Evolutionary conservation across 2,329 filamentous ascomycete genomes (phyloP).

Genomic region (Aspergillus spinulosporus): DNA sequence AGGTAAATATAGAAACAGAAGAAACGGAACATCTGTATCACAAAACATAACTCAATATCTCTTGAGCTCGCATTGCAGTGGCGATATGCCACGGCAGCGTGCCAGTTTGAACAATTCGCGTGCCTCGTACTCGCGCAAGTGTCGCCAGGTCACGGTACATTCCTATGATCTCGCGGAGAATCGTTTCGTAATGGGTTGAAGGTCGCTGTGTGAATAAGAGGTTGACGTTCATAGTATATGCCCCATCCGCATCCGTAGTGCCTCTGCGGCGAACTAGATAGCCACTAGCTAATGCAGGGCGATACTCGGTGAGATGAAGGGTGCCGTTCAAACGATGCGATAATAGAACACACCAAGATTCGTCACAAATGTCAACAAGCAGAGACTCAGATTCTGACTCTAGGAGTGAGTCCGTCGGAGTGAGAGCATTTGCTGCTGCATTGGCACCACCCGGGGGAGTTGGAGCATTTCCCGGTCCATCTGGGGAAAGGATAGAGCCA

Average conservation of each 20-base stretch:
- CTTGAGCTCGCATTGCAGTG: slow-evolving; percentile 45
- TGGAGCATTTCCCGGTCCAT: slow-evolving; percentile 43
- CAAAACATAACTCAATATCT: slow-evolving; percentile 44
- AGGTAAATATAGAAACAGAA: slow-evolving; percentile 5
- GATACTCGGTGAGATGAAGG: slow-evolving; percentile 43
- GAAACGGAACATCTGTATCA: slow-evolving; percentile 25
- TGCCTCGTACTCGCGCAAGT: slow-evolving; percentile 45
- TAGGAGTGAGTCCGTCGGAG: slow-evolving; percentile 35
- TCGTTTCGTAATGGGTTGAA: slow-evolving; percentile 32
- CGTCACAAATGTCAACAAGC: slow-evolving; percentile 59
- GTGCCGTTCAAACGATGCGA: slow-evolving; percentile 50
- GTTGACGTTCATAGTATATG: slow-evolving; percentile 44
- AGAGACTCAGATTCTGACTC: slow-evolving; percentile 57
- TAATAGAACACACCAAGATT: slow-evolving; percentile 60
- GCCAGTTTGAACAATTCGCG: slow-evolving; percentile 42
- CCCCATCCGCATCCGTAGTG: slow-evolving; percentile 43
- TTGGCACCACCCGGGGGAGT: slow-evolving; percentile 35
- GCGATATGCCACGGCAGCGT: slow-evolving; percentile 52
- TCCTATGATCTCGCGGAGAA: slow-evolving; percentile 44
- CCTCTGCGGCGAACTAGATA: slow-evolving; percentile 50
- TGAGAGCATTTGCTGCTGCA: slow-evolving; percentile 40
- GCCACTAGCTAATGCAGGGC: slow-evolving; percentile 47
- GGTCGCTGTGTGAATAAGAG: slow-evolving; percentile 39
- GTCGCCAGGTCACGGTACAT: slow-evolving; percentile 49
- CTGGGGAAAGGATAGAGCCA: slow-evolving; percentile 41